Evolutionary conservation across 345 rosid species (phyloP), one percentile per base, ranked within the genome.

Genomic region (Streptanthus diversifolius): DNA sequence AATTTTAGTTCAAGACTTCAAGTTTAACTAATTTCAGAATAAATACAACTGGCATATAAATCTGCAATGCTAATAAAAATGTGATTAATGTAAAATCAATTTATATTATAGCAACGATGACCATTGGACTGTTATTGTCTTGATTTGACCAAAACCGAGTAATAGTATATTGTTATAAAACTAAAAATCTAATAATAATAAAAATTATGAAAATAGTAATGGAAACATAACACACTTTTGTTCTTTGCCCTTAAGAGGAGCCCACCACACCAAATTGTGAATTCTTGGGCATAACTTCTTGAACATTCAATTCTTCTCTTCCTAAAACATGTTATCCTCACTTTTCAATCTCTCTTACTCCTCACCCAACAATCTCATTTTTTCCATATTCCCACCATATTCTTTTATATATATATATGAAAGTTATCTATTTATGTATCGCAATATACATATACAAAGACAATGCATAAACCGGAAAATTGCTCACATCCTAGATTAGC

Each of bases 201-300:
- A 74, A 32, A 60, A 74, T 51, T 40, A 18, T 56, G 51, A 75
- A 67, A 75, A 51, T 61, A 61, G 74, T 68, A 75, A 75, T 75
- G 79, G 79, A 75, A 74, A 68, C 79, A 68, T 53, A 61, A 75
- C 64, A 75, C 74, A 68, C 74, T 74, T 68, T 68, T 52, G 79
- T 52, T 60, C 66, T 68, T 61, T 75, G 68, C 32, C 63, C 79
- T 75, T 60, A 41, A 61, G 2, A 75, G 63, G 79, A 68, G 68
- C 79, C 79, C 73, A 68, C 73, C 63, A 33, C 79, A 60, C 79
- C 74, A 68, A 75, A 68, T 75, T 60, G 40, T 51, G 73, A 61
- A 47, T 49, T 74, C 47, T 49, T 68, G 63, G 44, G 49, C 56
- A 68, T 41, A 75, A 75, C 74, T 75, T 75, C 63, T 60, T 75